These are phyloP conservation scores for Xylariaceae sp. DNA, from an alignment of 2,329 filamentous ascomycete genomes.

Conservation along the genomic window DNA sequence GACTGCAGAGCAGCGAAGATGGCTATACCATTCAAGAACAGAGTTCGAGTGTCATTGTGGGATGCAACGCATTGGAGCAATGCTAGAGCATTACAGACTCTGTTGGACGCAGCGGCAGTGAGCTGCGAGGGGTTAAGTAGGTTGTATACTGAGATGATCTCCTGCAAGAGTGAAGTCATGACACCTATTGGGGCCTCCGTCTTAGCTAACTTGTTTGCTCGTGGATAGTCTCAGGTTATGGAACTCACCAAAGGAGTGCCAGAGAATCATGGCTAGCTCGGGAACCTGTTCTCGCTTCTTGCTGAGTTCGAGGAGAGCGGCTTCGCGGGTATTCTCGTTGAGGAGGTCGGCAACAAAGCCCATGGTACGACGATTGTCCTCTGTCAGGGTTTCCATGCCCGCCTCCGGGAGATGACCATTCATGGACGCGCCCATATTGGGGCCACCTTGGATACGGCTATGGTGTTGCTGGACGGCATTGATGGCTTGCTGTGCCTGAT, in stretches of 20 bases:
- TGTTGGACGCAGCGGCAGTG: conserved; percentile 93
- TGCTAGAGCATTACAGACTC: conserved; percentile 94
- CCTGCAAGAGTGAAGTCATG: conserved; percentile 95
- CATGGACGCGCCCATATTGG: conserved; percentile 45
- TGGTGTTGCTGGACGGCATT: conserved; percentile 62
- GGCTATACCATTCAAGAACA: conserved; percentile 80
- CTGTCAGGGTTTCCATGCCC: conserved; percentile 66
- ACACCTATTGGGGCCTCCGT: conserved; percentile 58
- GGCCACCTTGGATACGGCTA: conserved; percentile 66
- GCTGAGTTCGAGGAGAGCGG: conserved; percentile 88
- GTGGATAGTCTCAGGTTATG: background rate
- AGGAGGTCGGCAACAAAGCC: conserved; percentile 88
- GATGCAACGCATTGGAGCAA: conserved; percentile 95
- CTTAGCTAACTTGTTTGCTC: background rate
- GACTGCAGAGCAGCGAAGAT: background rate
- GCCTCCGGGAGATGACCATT: conserved; percentile 51
- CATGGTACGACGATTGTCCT: conserved; percentile 90
- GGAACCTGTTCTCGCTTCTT: conserved; percentile 99
- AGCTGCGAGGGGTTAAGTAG: conserved; percentile 94
- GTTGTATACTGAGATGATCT: conserved; percentile 98
- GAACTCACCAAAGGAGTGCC: conserved; percentile 93
- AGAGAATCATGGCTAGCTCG: conserved; percentile 90
- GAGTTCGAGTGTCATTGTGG: conserved; percentile 89
- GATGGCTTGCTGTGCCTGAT: conserved; percentile 51
- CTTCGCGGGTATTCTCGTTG: conserved; percentile 81